Evolutionary conservation across 345 rosid species (phyloP), one percentile per base, ranked within the genome.

Genomic region (Populus nigra): DNA sequence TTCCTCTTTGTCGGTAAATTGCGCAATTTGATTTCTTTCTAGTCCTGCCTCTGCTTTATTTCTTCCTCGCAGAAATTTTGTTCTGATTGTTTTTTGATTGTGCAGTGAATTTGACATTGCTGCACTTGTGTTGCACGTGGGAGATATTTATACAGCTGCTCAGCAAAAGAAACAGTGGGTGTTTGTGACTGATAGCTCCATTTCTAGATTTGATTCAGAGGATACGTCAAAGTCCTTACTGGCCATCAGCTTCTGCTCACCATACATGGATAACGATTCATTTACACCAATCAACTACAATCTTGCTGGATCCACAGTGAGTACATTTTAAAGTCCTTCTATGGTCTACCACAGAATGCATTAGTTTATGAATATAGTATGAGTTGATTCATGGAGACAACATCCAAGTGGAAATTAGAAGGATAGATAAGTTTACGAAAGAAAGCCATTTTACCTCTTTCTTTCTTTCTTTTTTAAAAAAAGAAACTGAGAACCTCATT

Each of bases 81-180:
- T 13, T 61, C 1, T 23, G 39, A 1, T 35, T 78, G 5, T 55
- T 18, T 55, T 61, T 47, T 62, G 55, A 55, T 50, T 68, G 9
- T 78, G 59, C 88, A 96, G 97, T 82, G 98, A 96, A 85, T 96
- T 96, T 81, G 99, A 93, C 76, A 86, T 88, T 66, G 94, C 90
- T 73, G 97, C 90, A 55, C 80, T 82, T 31, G 88, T 96, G 77
- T 85, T 96, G 81, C 73, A 88, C 66, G 95, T 92, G 78, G 99
- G 97, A 76, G 92, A 93, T 82, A 90, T 83, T 79, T 88, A 84
- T 77, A 79, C 72, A 39, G 81, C 79, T 43, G 86, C 82, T 82
- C 82, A 82, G 67, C 91, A 82, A 78, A 91, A 84, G 93, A 93
- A 88, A 82, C 99, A 94, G 78, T 91, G 97, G 98, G 89, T 96